phyloP scores from a whole-genome alignment of 805 yeast genomes.

The Lipomyces orientalis region DNA sequence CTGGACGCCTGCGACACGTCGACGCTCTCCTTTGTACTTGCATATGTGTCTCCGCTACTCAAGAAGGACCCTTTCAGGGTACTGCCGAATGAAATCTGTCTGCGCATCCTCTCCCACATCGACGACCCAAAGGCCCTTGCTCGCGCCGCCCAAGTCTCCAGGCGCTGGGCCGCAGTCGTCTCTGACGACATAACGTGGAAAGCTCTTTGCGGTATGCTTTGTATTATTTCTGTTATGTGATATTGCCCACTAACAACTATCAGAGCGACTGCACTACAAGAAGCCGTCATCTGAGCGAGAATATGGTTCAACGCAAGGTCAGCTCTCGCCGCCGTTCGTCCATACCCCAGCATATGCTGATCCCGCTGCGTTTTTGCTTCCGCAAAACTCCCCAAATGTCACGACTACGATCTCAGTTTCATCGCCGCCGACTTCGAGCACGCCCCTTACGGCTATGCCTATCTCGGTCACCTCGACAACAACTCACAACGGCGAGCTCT shows the following conservation, averaged over 20 bases:
- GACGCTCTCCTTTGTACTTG: conserved; percentile 34
- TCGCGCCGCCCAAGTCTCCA: conserved; percentile 89
- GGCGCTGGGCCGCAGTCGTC: conserved; percentile 65
- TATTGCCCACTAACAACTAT: background rate
- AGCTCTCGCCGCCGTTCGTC: background rate
- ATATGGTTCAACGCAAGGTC: background rate
- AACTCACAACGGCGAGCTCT: conserved; percentile 17
- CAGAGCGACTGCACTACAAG: conserved; percentile 20
- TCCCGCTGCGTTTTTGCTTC: conserved; percentile 3
- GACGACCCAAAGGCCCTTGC: conserved; percentile 85
- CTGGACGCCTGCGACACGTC: conserved; percentile 37
- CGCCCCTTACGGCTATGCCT: conserved; percentile 19
- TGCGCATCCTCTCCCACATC: conserved; percentile 80
- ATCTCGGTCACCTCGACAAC: conserved; percentile 21
- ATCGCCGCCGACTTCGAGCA: conserved; percentile 25
- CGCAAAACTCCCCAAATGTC: background rate
- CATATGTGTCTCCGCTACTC: conserved; percentile 47
- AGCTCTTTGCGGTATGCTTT: conserved; percentile 46
- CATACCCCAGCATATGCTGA: background rate
- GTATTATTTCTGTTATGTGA: background rate
- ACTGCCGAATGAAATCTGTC: conserved; percentile 80
- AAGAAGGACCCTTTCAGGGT: conserved; percentile 52
- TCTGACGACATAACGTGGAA: conserved; percentile 53
- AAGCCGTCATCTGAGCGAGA: background rate
- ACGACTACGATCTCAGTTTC: conserved; percentile 15